phyloP scores from a whole-genome alignment of 2,329 filamentous ascomycete species.

The Alternaria sp. region DNA sequence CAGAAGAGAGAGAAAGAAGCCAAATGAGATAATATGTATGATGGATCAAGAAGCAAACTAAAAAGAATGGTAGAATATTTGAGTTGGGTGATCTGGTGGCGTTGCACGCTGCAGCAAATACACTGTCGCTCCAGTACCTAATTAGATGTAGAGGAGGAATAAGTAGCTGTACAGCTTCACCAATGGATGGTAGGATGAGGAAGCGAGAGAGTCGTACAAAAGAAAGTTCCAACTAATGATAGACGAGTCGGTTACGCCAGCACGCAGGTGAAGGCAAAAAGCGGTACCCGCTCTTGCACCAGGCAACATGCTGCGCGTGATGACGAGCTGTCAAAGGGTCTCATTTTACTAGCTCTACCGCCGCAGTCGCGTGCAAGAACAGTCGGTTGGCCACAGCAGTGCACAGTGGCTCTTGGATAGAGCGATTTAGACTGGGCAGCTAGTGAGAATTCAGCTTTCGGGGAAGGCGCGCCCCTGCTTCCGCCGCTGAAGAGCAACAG shows the following conservation, averaged over 20 bases:
- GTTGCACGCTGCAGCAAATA: slow-evolving; percentile 10
- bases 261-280: slow-evolving; percentile 21
- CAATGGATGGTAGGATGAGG: slow-evolving; percentile 23
- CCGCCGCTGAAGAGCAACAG: slow-evolving; percentile 36
- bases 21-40: slow-evolving; percentile 2
- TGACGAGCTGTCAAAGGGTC: slow-evolving; percentile 36
- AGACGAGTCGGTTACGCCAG: slow-evolving; percentile 24
- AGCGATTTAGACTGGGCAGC: slow-evolving; percentile 26
- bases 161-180: slow-evolving; percentile 24
- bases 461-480: slow-evolving; percentile 45
- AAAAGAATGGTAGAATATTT: slow-evolving; percentile 12
- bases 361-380: slow-evolving; percentile 47
- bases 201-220: slow-evolving; percentile 27
- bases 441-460: slow-evolving; percentile 36
- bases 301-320: slow-evolving; percentile 32
- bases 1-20: background rate
- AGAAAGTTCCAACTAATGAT: slow-evolving; percentile 30
- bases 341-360: slow-evolving; percentile 49
- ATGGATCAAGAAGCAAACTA: background rate
- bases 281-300: slow-evolving; percentile 25
- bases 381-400: slow-evolving; percentile 23
- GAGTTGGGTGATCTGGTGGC: slow-evolving; percentile 14
- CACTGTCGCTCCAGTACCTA: slow-evolving; percentile 8
- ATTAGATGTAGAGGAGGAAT: slow-evolving; percentile 11
- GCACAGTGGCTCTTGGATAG: slow-evolving; percentile 21